phyloP scores from a whole-genome alignment of 768 basidiomycete species.

The Mycena leptocephala region DNA sequence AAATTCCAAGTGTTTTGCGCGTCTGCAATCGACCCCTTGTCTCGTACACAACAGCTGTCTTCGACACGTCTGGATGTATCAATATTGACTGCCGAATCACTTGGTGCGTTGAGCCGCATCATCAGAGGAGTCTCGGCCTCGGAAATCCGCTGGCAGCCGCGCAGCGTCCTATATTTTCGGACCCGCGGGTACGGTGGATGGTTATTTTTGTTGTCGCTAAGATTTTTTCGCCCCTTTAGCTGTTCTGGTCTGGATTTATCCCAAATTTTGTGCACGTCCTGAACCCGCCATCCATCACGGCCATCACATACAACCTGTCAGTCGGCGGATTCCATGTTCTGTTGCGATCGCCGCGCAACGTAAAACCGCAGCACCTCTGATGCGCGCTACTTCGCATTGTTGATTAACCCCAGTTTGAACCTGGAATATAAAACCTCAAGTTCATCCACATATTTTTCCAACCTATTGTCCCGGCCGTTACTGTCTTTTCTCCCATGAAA shows the following conservation, averaged over 20 bases:
- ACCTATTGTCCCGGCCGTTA: background rate
- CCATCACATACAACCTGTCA: background rate
- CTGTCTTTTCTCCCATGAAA: slow-evolving; percentile 12
- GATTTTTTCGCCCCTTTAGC: background rate
- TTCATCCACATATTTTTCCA: background rate
- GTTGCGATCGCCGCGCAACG: background rate
- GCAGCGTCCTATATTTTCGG: background rate
- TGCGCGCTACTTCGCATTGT: background rate
- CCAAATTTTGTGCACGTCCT: too few relatives aligned
- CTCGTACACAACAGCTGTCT: background rate
- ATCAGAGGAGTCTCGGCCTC: background rate
- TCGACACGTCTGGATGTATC: background rate
- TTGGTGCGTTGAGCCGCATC: background rate
- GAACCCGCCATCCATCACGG: too few relatives aligned
- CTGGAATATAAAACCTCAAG: background rate
- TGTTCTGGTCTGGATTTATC: background rate
- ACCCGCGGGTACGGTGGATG: background rate
- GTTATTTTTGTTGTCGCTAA: background rate
- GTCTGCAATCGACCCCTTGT: background rate
- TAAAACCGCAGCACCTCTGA: background rate
- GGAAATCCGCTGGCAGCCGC: background rate
- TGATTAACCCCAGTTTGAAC: background rate
- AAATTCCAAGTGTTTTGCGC: background rate
- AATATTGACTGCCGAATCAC: background rate
- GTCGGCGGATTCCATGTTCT: background rate